Evolutionary conservation across 1,284 basidiomycete species (phyloP), one percentile per base, ranked within the genome.

Genomic region (Thelephora terrestris): DNA sequence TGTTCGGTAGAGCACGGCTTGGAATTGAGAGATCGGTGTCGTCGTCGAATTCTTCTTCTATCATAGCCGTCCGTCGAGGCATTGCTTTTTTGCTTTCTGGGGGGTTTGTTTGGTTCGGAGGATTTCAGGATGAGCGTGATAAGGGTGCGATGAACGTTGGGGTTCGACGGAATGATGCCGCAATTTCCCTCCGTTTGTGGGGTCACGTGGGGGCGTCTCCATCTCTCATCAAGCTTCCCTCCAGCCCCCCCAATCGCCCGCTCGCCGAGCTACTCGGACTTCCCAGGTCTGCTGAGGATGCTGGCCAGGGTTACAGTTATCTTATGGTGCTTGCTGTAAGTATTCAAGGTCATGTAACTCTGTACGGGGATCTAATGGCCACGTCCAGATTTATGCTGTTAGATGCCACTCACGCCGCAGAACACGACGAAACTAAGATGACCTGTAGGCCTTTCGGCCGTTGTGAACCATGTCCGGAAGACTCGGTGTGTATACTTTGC

Each of bases 1-100:
- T 76, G 57, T 81, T 76, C 9, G 81, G 79, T 1, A 92, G 68
- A 0, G 78, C 69, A n/a, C 73, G 73, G 24, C 68, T 69, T 2
- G 81, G 86, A 38, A 85, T 71, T 2, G 81, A 83, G 39, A 92
- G 74, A 62, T 93, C 90, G 16, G 87, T 88, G 59, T 92, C 89
- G 69, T 93, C 90, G 76, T 92, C 88, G 61, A 91, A 93, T 57
- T 85, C 79, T 20, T 42, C 39, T 55, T 79, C 84, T 43, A 84
- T 73, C 48, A 79, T 70, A 51, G 76, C 76, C 54, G 79, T 65
- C 44, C 75, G 72, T 55, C 77, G 76, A 52, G 81, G 79, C 85
- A 87, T 86, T 57, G 52, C 66, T 34, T 10, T n/a, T n/a, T 48
- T 47, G 46, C 38, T 42, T 10, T 29, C 20, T n/a, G 12, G 52